Conservation (phyloP, 1,139 yeast species). For the Geotrichum histeridarum region DNA sequence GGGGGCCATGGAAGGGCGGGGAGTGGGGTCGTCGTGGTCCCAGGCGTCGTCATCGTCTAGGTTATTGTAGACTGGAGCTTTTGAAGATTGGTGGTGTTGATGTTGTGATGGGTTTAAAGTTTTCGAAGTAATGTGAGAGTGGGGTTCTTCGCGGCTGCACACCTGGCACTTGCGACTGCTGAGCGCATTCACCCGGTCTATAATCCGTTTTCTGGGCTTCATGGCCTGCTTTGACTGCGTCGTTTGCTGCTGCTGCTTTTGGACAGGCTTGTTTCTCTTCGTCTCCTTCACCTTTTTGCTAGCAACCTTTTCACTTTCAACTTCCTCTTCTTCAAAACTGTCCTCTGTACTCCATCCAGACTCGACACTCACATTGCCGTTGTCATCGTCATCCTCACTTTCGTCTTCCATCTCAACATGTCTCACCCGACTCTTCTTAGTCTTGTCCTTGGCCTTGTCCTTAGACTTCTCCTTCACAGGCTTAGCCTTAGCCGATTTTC, state of each 20-base stretch:
- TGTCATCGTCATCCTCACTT: background rate
- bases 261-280: background rate
- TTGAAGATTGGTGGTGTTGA: no score
- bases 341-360: background rate
- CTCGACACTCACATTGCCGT: no score
- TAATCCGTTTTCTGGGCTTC: background rate
- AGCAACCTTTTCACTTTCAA: background rate
- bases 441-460: background rate
- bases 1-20: slow-evolving; percentile 34
- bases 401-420: background rate
- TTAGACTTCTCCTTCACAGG: background rate
- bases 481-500: background rate
- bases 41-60: slow-evolving; percentile 14
- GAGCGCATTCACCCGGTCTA: slow-evolving; percentile 1
- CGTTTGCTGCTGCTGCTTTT: background rate
- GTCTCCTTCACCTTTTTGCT: background rate
- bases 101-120: no score
- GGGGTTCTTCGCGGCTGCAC: background rate
- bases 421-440: background rate
- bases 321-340: slow-evolving; percentile 1
- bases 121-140: no score
- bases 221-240: background rate
- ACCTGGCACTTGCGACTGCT: slow-evolving; percentile 1
- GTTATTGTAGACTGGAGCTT: no score
- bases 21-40: slow-evolving; percentile 32